These are phyloP conservation scores for Salix exigua DNA, from an alignment of 345 rosid species.

Conservation along the genomic window DNA sequence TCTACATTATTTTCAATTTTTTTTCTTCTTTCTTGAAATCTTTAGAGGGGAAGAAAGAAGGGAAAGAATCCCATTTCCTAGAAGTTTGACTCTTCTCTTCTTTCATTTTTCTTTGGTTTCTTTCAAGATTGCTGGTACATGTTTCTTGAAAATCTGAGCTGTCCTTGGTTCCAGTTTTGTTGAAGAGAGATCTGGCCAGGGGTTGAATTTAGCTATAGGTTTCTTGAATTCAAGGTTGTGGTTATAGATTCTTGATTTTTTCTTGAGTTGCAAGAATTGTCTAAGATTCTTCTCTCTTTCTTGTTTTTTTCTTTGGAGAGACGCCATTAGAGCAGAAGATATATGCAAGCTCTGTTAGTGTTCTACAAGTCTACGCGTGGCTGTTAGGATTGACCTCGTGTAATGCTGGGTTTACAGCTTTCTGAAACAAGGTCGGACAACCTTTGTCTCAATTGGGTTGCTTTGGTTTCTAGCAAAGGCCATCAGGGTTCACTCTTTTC, in stretches of 20 bases:
- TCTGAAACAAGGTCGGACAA: constrained; percentile 19
- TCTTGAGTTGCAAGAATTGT: constrained; percentile 15
- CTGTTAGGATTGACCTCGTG: constrained; percentile 25
- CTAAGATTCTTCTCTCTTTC: constrained; percentile 4
- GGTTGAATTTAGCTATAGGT: constrained; percentile 6
- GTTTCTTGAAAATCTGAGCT: neutral
- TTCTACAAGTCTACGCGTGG: constrained; percentile 12
- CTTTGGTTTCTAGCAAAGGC: constrained; percentile 39
- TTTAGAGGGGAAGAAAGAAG: constrained; percentile 34
- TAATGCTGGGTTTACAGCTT: constrained; percentile 32
- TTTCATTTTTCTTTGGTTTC: constrained; percentile 20
- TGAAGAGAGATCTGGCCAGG: neutral
- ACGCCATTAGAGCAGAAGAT: constrained; percentile 12
- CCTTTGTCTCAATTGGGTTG: constrained; percentile 37
- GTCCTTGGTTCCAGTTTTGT: neutral
- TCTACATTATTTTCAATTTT: neutral
- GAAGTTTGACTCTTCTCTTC: constrained; percentile 7
- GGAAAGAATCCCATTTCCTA: constrained; percentile 14
- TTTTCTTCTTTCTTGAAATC: constrained; percentile 27
- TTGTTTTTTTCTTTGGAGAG: constrained; percentile 8
- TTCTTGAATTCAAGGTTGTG: constrained; percentile 1
- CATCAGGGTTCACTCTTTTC: constrained; percentile 9
- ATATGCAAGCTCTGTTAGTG: neutral
- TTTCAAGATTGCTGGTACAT: neutral
- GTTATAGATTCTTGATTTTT: neutral